Percentiles rank a stretch among this genome's conserved stretches.
phyloP scores from a whole-genome alignment of 2,329 filamentous ascomycete genomes.

The Parastagonospora nodorum region DNA sequence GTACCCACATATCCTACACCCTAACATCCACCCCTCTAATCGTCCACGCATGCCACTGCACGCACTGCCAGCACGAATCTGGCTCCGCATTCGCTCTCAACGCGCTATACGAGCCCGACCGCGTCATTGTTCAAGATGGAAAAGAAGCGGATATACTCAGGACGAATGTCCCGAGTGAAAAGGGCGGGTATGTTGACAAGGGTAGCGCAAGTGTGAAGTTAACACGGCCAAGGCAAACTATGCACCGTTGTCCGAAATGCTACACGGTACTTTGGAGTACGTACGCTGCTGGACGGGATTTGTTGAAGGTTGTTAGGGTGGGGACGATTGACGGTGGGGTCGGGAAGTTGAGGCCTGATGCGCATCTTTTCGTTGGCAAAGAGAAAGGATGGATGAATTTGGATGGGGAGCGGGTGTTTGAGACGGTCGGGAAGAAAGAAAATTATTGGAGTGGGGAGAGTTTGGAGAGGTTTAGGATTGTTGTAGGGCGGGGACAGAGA shows the following conservation, averaged over 20 bases:
- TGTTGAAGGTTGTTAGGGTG: slow-evolving; percentile 47
- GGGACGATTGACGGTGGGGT: slow-evolving; percentile 50
- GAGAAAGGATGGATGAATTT: slow-evolving; percentile 45
- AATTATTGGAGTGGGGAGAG: slow-evolving; percentile 5
- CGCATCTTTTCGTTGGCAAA: slow-evolving; percentile 48
- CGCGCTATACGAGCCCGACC: slow-evolving; percentile 48
- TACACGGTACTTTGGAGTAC: slow-evolving; percentile 43
- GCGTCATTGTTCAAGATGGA: slow-evolving; percentile 22
- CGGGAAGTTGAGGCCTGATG: slow-evolving; percentile 49
- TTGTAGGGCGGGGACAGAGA: too few relatives aligned
- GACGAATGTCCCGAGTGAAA: too few relatives aligned
- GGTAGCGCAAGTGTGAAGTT: slow-evolving; percentile 12
- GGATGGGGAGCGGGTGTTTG: slow-evolving; percentile 43
- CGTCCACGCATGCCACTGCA: slow-evolving; percentile 54
- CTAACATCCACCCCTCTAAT: slow-evolving; percentile 33
- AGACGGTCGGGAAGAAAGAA: not conserved
- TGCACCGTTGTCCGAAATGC: slow-evolving; percentile 52
- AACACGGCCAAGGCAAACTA: slow-evolving; percentile 34
- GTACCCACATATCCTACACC: slow-evolving; percentile 24
- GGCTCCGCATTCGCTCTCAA: slow-evolving; percentile 49
- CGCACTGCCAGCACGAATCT: slow-evolving; percentile 52
- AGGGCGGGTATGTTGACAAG: too few relatives aligned
- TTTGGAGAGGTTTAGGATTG: slow-evolving; percentile 1
- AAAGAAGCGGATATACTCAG: not conserved
- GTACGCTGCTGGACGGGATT: slow-evolving; percentile 30